Percentiles rank a stretch among this genome's conserved stretches.
Evolutionary conservation across 2,329 filamentous ascomycete species (phyloP).

Genomic region (Colletotrichum spaethianum): DNA sequence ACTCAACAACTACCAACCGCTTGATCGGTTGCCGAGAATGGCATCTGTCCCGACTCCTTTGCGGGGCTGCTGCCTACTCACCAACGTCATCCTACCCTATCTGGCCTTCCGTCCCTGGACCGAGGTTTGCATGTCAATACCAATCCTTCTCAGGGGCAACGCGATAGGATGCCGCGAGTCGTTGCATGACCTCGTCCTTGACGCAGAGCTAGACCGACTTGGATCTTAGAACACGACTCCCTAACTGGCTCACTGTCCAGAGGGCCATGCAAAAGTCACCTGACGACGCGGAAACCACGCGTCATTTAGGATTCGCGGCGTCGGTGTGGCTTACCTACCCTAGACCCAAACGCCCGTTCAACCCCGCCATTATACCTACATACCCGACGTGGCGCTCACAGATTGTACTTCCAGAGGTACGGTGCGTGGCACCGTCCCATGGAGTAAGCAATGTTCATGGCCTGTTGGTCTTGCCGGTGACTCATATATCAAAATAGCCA

Average conservation of each 20-base stretch:
- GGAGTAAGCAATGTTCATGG: background rate
- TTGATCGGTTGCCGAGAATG: background rate
- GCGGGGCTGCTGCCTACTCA: background rate
- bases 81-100: background rate
- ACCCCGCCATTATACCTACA: background rate
- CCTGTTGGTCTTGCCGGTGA: background rate
- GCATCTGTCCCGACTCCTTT: background rate
- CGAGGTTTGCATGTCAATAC: background rate
- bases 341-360: background rate
- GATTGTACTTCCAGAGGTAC: background rate
- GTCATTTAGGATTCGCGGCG: background rate
- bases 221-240: background rate
- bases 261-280: background rate
- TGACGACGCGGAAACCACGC: slow-evolving; percentile 9
- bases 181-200: too few species aligned
- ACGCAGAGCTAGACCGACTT: background rate
- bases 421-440: background rate
- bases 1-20: slow-evolving; percentile 3
- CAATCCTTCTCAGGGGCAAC: background rate
- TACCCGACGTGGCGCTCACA: background rate
- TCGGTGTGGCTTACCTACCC: slow-evolving; percentile 1
- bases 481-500: background rate
- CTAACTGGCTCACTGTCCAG: background rate
- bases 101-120: background rate
- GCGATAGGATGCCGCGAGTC: too few species aligned